phyloP scores from a whole-genome alignment of 2,329 filamentous ascomycete genomes.

The Arthrobotrys iridis region DNA sequence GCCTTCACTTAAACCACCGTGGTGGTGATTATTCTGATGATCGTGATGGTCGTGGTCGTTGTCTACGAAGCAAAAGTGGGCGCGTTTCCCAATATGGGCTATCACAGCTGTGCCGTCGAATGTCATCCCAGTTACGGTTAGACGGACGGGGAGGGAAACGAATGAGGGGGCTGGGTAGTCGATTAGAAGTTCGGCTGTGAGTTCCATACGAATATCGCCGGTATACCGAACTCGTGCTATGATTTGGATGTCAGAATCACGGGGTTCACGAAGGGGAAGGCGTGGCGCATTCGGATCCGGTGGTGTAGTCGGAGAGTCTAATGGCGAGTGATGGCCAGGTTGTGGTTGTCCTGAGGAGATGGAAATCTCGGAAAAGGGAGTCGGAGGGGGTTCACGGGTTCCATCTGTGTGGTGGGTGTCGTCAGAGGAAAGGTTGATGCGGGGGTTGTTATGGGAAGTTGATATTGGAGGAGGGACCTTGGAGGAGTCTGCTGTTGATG shows the following conservation, averaged over 20 bases:
- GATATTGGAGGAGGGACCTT: conserved; percentile 50
- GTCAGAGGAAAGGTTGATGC: conserved; percentile 40
- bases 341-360: conserved; percentile 45
- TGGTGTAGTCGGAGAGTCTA: conserved; percentile 40
- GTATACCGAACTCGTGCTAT: conserved; percentile 90
- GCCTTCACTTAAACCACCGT: conserved; percentile 59
- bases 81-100: conserved; percentile 85
- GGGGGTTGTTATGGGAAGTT: conserved; percentile 34
- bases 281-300: conserved; percentile 60
- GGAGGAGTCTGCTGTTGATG: conserved; percentile 56
- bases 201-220: conserved; percentile 83
- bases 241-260: conserved; percentile 88
- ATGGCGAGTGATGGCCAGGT: conserved; percentile 25
- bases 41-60: conserved; percentile 77
- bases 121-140: conserved; percentile 92
- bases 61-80: conserved; percentile 93
- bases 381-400: conserved; percentile 44
- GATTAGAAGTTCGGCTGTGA: conserved; percentile 93
- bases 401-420: conserved; percentile 53
- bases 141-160: conserved; percentile 89
- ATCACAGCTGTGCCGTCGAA: conserved; percentile 95
- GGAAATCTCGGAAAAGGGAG: conserved; percentile 51
- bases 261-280: conserved; percentile 74
- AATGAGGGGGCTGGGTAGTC: conserved; percentile 99
- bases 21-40: conserved; percentile 64